Conservation (phyloP, 345 rosid genomes). For the Eucalyptus paniculata region DNA sequence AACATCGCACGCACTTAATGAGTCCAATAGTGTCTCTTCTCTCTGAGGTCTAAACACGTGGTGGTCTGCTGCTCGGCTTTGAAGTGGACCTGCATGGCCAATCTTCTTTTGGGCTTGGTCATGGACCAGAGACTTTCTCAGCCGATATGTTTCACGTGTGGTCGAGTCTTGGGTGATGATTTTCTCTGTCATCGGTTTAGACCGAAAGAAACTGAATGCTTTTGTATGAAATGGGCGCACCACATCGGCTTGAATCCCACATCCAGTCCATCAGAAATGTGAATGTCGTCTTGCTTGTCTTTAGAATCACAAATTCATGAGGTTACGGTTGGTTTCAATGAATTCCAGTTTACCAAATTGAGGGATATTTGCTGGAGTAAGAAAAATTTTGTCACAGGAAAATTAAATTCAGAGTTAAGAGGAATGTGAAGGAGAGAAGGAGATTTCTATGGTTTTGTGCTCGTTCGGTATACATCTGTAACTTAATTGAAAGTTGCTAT, state of each 20-base stretch:
- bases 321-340: not conserved
- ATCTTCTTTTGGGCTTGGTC: too few relatives aligned
- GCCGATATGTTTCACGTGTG: too few relatives aligned
- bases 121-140: too few relatives aligned
- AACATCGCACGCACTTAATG: not conserved
- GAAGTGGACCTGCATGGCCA: not conserved
- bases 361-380: too few relatives aligned
- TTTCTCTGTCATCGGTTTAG: too few relatives aligned
- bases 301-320: not conserved
- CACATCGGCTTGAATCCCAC: not conserved
- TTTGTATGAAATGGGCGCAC: too few relatives aligned
- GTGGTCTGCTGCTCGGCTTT: not conserved
- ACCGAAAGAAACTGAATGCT: too few relatives aligned
- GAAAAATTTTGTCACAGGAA: not conserved
- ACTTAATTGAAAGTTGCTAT: not conserved
- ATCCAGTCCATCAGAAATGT: not conserved
- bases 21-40: not conserved
- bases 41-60: not conserved
- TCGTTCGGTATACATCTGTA: rapidly evolving
- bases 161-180: too few relatives aligned
- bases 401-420: too few relatives aligned
- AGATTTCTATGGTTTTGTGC: not conserved
- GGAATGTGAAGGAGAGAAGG: not conserved
- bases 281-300: not conserved
- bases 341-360: not conserved